Conservation (phyloP, 495 filamentous ascomycete species). For the Cladorrhinum samala region DNA sequence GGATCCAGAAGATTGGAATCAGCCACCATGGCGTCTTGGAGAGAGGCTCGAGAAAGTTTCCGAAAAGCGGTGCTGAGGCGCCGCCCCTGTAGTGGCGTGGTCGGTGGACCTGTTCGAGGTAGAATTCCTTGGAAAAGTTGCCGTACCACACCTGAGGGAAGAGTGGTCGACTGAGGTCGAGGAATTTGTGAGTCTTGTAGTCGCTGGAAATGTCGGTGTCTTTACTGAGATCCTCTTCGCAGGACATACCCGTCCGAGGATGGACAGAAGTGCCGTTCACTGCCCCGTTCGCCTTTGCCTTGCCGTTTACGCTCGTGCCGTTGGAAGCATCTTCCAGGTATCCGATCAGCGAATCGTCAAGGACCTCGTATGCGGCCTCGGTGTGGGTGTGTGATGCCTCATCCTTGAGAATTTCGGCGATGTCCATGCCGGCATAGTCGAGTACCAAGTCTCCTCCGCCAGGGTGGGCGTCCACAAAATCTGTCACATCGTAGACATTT, state of each 20-base stretch:
- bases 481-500: constrained; percentile 92
- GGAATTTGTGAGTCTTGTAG: constrained; percentile 83
- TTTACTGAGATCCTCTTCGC: constrained; percentile 75
- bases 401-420: constrained; percentile 76
- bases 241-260: constrained; percentile 76
- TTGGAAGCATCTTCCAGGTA: constrained; percentile 53
- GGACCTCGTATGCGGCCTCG: constrained; percentile 87
- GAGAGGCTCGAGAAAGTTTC: constrained; percentile 94
- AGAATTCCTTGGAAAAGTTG: constrained; percentile 87
- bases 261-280: constrained; percentile 47
- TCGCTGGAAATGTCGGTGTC: constrained; percentile 73
- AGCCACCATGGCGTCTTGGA: constrained; percentile 92
- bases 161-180: constrained; percentile 82
- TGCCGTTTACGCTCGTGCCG: constrained; percentile 28
- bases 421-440: constrained; percentile 85
- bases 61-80: constrained; percentile 87
- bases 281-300: constrained; percentile 16
- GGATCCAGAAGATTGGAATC: constrained; percentile 82
- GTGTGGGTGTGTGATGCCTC: constrained; percentile 76
- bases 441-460: constrained; percentile 85
- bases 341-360: constrained; percentile 72
- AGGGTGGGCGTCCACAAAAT: constrained; percentile 82
- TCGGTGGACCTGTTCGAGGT: constrained; percentile 91
- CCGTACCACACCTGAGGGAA: constrained; percentile 84
- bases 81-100: constrained; percentile 93